Evolutionary conservation across 495 filamentous ascomycete species (phyloP), one percentile per base, ranked within the genome.

Genomic region (Podospora appendiculata): DNA sequence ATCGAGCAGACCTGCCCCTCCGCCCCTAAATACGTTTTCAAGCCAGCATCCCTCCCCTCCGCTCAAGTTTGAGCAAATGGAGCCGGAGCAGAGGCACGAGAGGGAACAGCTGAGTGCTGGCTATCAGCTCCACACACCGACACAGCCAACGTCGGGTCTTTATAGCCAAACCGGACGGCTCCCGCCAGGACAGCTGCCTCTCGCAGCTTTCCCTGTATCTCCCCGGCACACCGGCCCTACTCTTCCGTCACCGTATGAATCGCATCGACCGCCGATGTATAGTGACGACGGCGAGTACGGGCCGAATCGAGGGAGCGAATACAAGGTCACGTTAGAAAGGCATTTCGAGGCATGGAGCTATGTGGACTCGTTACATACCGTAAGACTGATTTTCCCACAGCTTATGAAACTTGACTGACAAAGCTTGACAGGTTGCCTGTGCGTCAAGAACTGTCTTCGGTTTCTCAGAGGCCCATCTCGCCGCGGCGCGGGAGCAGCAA

Each of bases 401-500:
- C 43, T 16, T 17, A 10, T 9, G 1, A 4, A 32, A 18, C 8
- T 18, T 48, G 41, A 55, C 58, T 68, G 68, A 66, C 49, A 54
- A 57, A 54, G n/a, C 3, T 41, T 4, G 25, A 50, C 58, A 77
- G 74, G 69, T 77, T 52, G 61, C 65, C 42, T 66, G 59, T 51
- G 63, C 68, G 3, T 70, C 72, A 51, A 68, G 71, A 33, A 73
- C 70, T 14, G 57, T 76, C 44, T 68, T 60, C 51, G 68, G 71
- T 33, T 78, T 78, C 46, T 70, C 74, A 50, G 73, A 78, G 47
- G 70, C 65, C 6, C 76, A 75, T 38, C 62, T 59, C 8, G 69
- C 70, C 16, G 70, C 73, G 16, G 73, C 71, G n/a, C 70, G 67
- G 7, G 74, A 78, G 53, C 72, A 78, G 38, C 71, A 75, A 45